Percentiles rank a stretch among this genome's conserved stretches.
These are phyloP conservation scores for Arthroderma uncinatum DNA, from an alignment of 2,329 filamentous ascomycete species.

Conservation along the genomic window DNA sequence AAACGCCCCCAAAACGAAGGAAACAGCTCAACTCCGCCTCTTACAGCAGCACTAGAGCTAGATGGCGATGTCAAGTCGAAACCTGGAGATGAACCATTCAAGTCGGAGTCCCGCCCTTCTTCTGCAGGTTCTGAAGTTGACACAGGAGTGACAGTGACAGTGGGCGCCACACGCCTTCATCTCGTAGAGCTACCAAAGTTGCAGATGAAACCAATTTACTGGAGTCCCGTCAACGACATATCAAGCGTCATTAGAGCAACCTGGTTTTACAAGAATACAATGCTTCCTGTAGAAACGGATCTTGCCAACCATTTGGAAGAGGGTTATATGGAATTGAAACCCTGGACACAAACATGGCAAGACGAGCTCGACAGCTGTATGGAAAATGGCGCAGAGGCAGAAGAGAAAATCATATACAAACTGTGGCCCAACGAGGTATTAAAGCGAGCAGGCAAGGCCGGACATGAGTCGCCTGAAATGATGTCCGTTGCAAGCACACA, in stretches of 20 bases:
- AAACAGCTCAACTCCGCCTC: neutral
- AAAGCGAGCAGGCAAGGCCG: neutral
- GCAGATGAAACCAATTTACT: constrained; percentile 91
- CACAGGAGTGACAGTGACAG: constrained; percentile 53
- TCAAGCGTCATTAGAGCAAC: constrained; percentile 73
- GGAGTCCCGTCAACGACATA: constrained; percentile 86
- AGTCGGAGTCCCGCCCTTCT: neutral
- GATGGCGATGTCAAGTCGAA: constrained; percentile 10
- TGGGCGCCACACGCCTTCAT: constrained; percentile 82
- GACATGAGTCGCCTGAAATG: constrained; percentile 3
- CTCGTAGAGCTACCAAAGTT: constrained; percentile 71
- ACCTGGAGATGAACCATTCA: neutral
- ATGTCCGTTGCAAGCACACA: neutral
- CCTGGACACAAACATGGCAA: constrained; percentile 84
- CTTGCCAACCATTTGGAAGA: constrained; percentile 86
- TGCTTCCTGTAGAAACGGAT: constrained; percentile 73
- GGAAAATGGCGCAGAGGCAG: constrained; percentile 77
- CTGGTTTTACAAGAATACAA: constrained; percentile 96
- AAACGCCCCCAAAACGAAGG: neutral
- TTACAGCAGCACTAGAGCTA: neutral
- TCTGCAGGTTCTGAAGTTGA: constrained; percentile 17
- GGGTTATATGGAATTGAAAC: constrained; percentile 76
- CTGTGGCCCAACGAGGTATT: constrained; percentile 59
- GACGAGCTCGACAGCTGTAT: constrained; percentile 85
- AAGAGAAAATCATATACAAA: constrained; percentile 77